Evolutionary conservation across 495 filamentous ascomycete species (phyloP).

Genomic region (Daldinia decipiens): DNA sequence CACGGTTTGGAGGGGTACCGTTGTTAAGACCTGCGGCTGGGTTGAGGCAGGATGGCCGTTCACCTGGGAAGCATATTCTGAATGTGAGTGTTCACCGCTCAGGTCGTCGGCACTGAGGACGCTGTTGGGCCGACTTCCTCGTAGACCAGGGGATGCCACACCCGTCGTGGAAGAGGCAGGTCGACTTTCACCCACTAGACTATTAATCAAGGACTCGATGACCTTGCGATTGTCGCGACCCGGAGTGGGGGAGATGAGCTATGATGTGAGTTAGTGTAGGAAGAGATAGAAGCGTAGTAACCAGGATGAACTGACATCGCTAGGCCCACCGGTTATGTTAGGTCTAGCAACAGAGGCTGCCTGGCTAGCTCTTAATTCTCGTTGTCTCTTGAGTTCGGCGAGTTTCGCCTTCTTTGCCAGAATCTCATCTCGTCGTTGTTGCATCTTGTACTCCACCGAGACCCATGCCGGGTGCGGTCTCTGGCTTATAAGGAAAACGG

Average conservation of each 20-base stretch:
- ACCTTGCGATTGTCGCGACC: constrained; percentile 78
- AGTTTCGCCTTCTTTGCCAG: constrained; percentile 93
- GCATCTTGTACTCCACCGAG: constrained; percentile 62
- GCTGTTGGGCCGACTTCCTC: constrained; percentile 84
- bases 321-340: constrained; percentile 62
- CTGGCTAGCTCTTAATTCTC: constrained; percentile 81
- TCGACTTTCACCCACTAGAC: constrained; percentile 78
- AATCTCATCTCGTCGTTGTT: constrained; percentile 93
- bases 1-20: constrained; percentile 73
- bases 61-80: constrained; percentile 61
- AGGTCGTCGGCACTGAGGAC: constrained; percentile 79
- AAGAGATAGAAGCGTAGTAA: constrained; percentile 26
- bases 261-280: constrained; percentile 43
- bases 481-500: background rate
- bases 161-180: constrained; percentile 77
- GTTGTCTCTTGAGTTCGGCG: constrained; percentile 91
- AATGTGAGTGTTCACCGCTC: constrained; percentile 73
- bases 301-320: constrained; percentile 58
- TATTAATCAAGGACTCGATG: constrained; percentile 83
- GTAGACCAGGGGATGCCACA: constrained; percentile 67
- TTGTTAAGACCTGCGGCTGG: constrained; percentile 61
- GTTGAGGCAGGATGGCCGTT: constrained; percentile 49
- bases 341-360: constrained; percentile 67
- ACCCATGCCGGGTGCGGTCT: constrained; percentile 51
- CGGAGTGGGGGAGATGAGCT: constrained; percentile 76